These are phyloP conservation scores for Paracoccidioides brasiliensis DNA, from an alignment of 2,329 filamentous ascomycete genomes.

Conservation along the genomic window DNA sequence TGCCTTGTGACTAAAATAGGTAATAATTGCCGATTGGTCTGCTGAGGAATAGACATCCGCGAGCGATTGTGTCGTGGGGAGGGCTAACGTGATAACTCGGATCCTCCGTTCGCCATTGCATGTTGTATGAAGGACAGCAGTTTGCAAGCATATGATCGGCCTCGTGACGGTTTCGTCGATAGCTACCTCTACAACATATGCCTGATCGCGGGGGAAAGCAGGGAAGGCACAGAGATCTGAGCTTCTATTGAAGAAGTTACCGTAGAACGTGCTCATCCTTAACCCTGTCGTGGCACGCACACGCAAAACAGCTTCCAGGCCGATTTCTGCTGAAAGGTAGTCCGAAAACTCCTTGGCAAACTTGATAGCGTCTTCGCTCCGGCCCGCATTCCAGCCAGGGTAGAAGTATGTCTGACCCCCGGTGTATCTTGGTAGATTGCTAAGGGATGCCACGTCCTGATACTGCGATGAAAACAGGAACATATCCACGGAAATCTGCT, in stretches of 20 bases:
- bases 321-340: constrained; percentile 92
- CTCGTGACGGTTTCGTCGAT: constrained; percentile 92
- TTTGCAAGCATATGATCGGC: constrained; percentile 83
- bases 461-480: constrained; percentile 93
- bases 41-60: constrained; percentile 89
- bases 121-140: constrained; percentile 90
- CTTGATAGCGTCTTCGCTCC: constrained; percentile 91
- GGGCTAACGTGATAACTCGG: constrained; percentile 79
- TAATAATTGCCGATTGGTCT: constrained; percentile 83
- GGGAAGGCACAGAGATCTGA: constrained; percentile 97
- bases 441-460: constrained; percentile 91
- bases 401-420: constrained; percentile 98
- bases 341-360: constrained; percentile 95
- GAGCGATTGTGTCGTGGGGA: constrained; percentile 83
- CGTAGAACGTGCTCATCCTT: constrained; percentile 95
- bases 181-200: constrained; percentile 93
- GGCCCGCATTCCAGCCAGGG: constrained; percentile 89
- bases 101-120: constrained; percentile 96
- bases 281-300: constrained; percentile 90
- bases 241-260: constrained; percentile 98
- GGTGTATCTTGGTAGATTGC: constrained; percentile 89
- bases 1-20: constrained; percentile 94
- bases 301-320: constrained; percentile 85
- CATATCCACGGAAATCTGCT: constrained; percentile 97
- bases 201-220: constrained; percentile 92